Base-by-base conservation (phyloP, 805 yeast genomes). In the Nakazawaea ambrosiae region DNA sequence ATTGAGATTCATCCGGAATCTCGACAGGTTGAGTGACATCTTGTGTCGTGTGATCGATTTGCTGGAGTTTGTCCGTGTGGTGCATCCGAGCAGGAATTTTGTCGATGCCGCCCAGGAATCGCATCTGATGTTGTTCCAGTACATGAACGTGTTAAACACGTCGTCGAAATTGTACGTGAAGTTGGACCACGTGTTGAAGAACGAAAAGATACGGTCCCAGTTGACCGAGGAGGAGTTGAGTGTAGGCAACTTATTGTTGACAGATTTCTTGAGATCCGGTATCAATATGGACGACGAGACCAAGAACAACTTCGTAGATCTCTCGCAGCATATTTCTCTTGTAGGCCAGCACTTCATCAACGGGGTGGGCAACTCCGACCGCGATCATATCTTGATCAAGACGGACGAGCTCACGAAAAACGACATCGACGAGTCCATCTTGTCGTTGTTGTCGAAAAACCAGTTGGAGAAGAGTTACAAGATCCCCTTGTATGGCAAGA, bases 1-100 rank as follows among this genome's bases (percentile, higher is more conserved):
- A 16, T 46, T 49, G 14, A 56, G 64, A 4, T 85, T 75, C 37
- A 72, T 90, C 37, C 53, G 74, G 30, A 75, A 78, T 36, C 63
- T 92, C 45, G 98, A 92, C 54, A 75, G 87, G 46, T 61, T 92
- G 27, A 83, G 95, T 50, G 97, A 92, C 53, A 73, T 82, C 20
- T 60, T 92, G 22, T 92, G 98, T 54, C 74, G 95, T 40, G 97
- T 87, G 5, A 89, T 92, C 28, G 98, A 92, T 58, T 70, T 90
- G 34, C 90, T 96, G 26, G 97, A 89, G 49, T 90, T 90, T 60
- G 76, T 92, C 20, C 65, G 97, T 33, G 88, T 87, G 18, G 78
- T 81, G 1, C 97, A 90, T 54, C 97, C 97, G 1, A 73, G 79
- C 45, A 64, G 64, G 34, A 58, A 64, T 14, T 87, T 85, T 69